These are phyloP conservation scores for Pyrenopolyporus hunteri DNA, from an alignment of 495 filamentous ascomycete genomes.

Conservation along the genomic window DNA sequence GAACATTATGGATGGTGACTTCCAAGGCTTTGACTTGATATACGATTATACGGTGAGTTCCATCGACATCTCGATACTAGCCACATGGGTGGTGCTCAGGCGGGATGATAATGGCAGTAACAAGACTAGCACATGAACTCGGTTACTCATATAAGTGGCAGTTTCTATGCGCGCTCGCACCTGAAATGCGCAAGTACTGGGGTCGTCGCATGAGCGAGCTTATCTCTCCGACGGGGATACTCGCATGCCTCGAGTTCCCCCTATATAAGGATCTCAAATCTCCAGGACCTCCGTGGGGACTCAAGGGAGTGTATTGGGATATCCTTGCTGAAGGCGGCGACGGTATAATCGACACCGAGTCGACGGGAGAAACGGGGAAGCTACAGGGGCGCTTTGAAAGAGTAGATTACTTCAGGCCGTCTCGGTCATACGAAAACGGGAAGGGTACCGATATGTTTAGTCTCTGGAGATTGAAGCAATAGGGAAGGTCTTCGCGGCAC, in stretches of 20 bases:
- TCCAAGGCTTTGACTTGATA: conserved; percentile 69
- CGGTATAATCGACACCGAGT: conserved; percentile 61
- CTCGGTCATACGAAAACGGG: conserved; percentile 64
- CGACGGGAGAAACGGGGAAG: conserved; percentile 25
- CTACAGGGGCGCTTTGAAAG: conserved; percentile 55
- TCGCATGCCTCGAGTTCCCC: conserved; percentile 81
- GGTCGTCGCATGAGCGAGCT: conserved; percentile 67
- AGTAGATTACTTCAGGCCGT: conserved; percentile 67
- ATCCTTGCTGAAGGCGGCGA: conserved; percentile 68
- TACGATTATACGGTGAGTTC: conserved; percentile 80
- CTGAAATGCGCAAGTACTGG: conserved; percentile 68
- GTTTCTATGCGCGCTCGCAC: conserved; percentile 79
- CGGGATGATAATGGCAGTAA: too few relatives aligned
- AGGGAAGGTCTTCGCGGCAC: too few relatives aligned
- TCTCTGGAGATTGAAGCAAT: conserved; percentile 25
- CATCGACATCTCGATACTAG: too few relatives aligned
- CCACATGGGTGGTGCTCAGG: too few relatives aligned
- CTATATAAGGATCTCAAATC: conserved; percentile 66
- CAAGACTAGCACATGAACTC: too few relatives aligned
- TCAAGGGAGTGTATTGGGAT: conserved; percentile 67
- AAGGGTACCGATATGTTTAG: conserved; percentile 41
- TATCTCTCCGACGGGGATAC: conserved; percentile 60
- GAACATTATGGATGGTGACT: conserved; percentile 41
- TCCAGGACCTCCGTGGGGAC: conserved; percentile 70
- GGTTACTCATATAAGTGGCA: conserved; percentile 38